Evolutionary conservation across 2,329 filamentous ascomycete species (phyloP).

Genomic region (Westerdykella ornata): DNA sequence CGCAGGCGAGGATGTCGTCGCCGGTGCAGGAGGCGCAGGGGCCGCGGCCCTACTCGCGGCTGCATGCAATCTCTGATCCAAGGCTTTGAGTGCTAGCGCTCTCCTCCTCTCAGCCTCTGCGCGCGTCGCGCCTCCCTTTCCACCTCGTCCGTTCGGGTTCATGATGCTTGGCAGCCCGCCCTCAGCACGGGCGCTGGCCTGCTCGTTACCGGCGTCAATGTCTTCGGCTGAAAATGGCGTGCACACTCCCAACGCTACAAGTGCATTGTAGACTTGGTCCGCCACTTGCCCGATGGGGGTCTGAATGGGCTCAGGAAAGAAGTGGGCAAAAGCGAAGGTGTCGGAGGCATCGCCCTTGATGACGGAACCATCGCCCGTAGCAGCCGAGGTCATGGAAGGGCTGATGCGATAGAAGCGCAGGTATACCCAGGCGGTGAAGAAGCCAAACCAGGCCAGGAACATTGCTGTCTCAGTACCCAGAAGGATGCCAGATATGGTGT

Average conservation of each 20-base stretch:
- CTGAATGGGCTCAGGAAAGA: conserved; percentile 83
- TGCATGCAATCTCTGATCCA: conserved; percentile 88
- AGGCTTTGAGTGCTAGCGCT: conserved; percentile 79
- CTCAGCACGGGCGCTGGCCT: conserved; percentile 60
- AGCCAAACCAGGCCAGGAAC: conserved; percentile 71
- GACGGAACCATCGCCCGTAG: conserved; percentile 46
- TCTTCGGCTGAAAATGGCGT: conserved; percentile 79
- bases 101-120: conserved; percentile 88
- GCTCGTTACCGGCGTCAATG: conserved; percentile 64
- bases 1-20: conserved; percentile 20
- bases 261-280: conserved; percentile 63
- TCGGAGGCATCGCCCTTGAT: conserved; percentile 90
- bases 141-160: conserved; percentile 43
- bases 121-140: conserved; percentile 58
- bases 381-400: conserved; percentile 49
- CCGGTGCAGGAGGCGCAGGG: conserved; percentile 29
- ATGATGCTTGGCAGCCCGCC: conserved; percentile 55
- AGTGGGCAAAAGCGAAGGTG: conserved; percentile 90
- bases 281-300: conserved; percentile 68
- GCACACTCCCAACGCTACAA: conserved; percentile 72
- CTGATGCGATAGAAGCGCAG: conserved; percentile 87
- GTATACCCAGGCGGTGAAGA: conserved; percentile 89
- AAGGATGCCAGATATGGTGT: conserved; percentile 58
- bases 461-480: conserved; percentile 69
- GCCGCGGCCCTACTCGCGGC: conserved; percentile 55